These are phyloP conservation scores for Chalaropsis ovoidea DNA, from an alignment of 2,329 filamentous ascomycete species.

Conservation along the genomic window DNA sequence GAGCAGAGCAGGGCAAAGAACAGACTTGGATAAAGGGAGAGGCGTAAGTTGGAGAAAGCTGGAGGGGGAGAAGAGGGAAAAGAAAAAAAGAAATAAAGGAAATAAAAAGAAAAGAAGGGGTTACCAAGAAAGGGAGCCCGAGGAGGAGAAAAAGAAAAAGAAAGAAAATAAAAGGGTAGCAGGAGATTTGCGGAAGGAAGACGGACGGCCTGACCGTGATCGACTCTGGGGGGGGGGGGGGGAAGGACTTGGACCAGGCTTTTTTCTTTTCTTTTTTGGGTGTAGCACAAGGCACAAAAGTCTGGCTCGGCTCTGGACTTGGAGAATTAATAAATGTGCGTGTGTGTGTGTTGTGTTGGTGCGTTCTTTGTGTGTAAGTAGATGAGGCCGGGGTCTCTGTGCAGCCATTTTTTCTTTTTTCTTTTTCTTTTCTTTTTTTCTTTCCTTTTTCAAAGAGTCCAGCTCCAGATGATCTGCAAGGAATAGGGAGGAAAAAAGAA, in stretches of 20 bases:
- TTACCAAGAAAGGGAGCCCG: neutral
- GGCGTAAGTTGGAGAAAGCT: neutral
- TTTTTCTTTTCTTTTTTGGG: neutral
- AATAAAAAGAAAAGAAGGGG: no score
- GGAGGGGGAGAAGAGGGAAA: neutral
- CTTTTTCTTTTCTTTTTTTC: neutral
- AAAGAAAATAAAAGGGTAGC: neutral
- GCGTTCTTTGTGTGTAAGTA: neutral
- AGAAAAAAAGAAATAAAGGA: neutral
- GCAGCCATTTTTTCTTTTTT: constrained; percentile 1
- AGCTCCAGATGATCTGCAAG: neutral
- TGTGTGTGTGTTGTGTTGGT: no score
- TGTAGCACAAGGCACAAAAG: neutral
- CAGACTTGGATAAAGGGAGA: neutral
- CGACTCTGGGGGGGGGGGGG: constrained; percentile 10
- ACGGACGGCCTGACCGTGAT: constrained; percentile 9
- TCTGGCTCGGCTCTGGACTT: neutral
- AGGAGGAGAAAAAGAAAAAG: neutral
- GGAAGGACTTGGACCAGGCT: neutral
- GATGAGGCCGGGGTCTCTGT: neutral
- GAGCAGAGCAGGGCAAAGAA: neutral
- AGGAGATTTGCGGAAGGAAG: neutral
- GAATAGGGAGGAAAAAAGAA: constrained; percentile 2
- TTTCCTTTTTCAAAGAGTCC: neutral
- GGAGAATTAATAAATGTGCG: no score